Evolutionary conservation across 2,329 filamentous ascomycete species (phyloP).

Genomic region (Penicillium psychrosexuale): DNA sequence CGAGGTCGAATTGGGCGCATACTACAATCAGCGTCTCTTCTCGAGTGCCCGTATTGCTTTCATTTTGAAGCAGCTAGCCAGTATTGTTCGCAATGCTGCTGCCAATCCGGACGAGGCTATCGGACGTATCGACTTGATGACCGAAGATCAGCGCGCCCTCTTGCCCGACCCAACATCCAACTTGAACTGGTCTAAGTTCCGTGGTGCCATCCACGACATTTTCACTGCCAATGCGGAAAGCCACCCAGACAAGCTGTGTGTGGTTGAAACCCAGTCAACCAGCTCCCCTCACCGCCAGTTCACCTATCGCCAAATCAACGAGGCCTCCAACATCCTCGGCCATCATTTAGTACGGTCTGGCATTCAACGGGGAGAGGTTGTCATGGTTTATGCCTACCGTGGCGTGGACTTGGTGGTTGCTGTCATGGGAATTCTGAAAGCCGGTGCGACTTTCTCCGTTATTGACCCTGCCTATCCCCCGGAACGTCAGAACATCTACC

Average conservation of each 20-base stretch:
- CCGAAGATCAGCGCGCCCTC: slow-evolving; percentile 31
- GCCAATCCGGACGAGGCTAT: slow-evolving; percentile 40
- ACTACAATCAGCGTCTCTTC: slow-evolving; percentile 48
- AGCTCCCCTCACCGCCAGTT: slow-evolving; percentile 62
- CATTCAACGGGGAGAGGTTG: slow-evolving; percentile 75
- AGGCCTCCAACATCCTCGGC: slow-evolving; percentile 76
- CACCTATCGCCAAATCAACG: slow-evolving; percentile 81
- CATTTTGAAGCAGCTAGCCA: slow-evolving; percentile 44
- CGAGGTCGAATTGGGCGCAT: slow-evolving; percentile 37
- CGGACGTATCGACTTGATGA: slow-evolving; percentile 45
- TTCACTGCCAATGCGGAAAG: slow-evolving; percentile 54
- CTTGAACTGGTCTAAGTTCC: slow-evolving; percentile 46
- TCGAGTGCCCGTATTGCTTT: slow-evolving; percentile 45
- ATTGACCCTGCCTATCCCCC: slow-evolving; percentile 82
- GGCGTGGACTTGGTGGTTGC: slow-evolving; percentile 73
- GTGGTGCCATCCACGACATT: slow-evolving; percentile 46
- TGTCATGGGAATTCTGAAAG: slow-evolving; percentile 71
- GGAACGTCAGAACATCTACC: slow-evolving; percentile 74
- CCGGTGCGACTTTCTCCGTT: slow-evolving; percentile 58
- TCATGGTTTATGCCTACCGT: slow-evolving; percentile 87
- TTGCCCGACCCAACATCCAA: slow-evolving; percentile 45
- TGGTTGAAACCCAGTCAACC: slow-evolving; percentile 60
- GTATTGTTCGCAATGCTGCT: slow-evolving; percentile 42
- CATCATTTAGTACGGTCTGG: slow-evolving; percentile 74
- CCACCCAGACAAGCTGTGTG: slow-evolving; percentile 66